Conservation (phyloP, 441 rosid species). For the Populus hybrid region DNA sequence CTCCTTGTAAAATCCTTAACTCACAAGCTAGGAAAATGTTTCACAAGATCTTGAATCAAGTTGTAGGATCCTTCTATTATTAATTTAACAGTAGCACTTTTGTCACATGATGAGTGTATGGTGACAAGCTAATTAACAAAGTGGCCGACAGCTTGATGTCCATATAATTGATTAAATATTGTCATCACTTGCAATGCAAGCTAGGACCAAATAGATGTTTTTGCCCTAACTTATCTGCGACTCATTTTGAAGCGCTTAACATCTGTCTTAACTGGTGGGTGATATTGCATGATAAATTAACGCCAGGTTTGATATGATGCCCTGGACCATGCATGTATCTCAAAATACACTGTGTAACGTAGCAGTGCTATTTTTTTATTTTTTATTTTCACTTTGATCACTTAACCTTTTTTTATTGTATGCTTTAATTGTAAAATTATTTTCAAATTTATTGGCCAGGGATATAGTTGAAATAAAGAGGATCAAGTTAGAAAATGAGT, state of each 20-base stretch:
- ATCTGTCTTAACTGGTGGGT: neutral
- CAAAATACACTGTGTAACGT: too few relatives aligned
- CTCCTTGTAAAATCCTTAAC: too few relatives aligned
- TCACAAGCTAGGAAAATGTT: too few relatives aligned
- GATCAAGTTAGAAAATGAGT: neutral
- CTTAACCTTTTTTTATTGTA: too few relatives aligned
- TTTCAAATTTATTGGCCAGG: neutral
- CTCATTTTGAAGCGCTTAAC: neutral
- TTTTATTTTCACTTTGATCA: neutral
- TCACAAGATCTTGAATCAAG: neutral
- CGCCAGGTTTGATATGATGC: too few relatives aligned
- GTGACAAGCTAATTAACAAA: neutral
- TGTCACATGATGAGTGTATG: neutral
- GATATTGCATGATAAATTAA: neutral
- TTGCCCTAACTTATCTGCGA: neutral
- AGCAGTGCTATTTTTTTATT: too few relatives aligned
- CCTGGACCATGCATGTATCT: too few relatives aligned
- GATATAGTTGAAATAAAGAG: neutral
- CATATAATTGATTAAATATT: neutral
- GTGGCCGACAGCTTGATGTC: neutral
- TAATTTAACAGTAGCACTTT: neutral
- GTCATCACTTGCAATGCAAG: neutral
- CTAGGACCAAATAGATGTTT: neutral
- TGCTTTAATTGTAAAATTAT: too few relatives aligned
- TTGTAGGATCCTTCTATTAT: neutral